Evolutionary conservation across 2,329 filamentous ascomycete species (phyloP).

Genomic region (Myriangium duriaei): DNA sequence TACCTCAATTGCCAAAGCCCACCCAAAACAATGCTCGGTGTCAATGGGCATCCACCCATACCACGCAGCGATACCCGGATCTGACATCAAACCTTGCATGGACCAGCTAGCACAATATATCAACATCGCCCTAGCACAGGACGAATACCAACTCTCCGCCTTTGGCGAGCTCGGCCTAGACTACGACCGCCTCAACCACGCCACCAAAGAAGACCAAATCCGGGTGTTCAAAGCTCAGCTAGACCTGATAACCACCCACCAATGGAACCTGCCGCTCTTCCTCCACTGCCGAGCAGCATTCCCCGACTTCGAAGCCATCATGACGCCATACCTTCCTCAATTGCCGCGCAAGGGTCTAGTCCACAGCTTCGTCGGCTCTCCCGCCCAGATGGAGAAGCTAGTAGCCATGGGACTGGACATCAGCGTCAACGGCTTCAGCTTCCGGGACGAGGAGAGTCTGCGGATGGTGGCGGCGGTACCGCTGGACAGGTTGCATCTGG

Average conservation of each 20-base stretch:
- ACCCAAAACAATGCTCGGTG: constrained; percentile 26
- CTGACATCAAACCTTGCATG: constrained; percentile 15
- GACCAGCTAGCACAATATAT: constrained; percentile 20
- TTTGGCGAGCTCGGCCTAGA: constrained; percentile 41
- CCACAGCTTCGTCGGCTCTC: constrained; percentile 30
- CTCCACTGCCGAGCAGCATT: constrained; percentile 32
- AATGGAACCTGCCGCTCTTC: constrained; percentile 28
- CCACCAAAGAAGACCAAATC: constrained; percentile 30
- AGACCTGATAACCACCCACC: constrained; percentile 25
- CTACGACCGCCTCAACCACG: constrained; percentile 35
- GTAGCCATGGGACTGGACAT: constrained; percentile 30
- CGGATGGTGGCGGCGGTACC: constrained; percentile 33
- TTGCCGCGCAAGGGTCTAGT: constrained; percentile 29
- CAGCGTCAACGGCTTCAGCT: constrained; percentile 40
- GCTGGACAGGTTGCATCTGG: constrained; percentile 31
- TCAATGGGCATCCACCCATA: constrained; percentile 42
- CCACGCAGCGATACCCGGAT: constrained; percentile 34
- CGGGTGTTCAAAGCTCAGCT: constrained; percentile 31
- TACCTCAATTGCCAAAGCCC: constrained; percentile 15
- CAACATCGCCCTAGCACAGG: constrained; percentile 14
- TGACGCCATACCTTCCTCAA: constrained; percentile 27
- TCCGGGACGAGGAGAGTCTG: constrained; percentile 26
- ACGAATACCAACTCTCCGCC: constrained; percentile 24
- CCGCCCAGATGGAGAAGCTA: constrained; percentile 28
- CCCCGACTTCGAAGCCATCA: constrained; percentile 31